A percentile compares a stretch with the other conserved stretches of the same genome.
Conservation (phyloP, 306 rosid species). For the Inga leiocalycina region DNA sequence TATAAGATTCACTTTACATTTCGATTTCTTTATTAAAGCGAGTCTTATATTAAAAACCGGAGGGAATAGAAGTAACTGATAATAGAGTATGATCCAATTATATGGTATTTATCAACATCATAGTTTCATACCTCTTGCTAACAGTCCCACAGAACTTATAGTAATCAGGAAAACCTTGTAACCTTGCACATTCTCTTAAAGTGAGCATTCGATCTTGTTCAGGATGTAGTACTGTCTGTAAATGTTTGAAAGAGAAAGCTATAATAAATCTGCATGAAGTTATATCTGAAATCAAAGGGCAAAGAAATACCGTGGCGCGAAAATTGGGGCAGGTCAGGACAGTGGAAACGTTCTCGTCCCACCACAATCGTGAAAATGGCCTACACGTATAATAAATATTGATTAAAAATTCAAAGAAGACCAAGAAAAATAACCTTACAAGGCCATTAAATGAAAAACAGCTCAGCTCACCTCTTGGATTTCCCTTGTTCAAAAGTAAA, state of each 20-base stretch:
- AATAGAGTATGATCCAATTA: neutral
- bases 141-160: constrained; percentile 73
- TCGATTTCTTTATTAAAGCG: too few species aligned
- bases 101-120: neutral
- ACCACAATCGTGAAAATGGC: constrained; percentile 95
- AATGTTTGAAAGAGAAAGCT: constrained; percentile 26
- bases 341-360: constrained; percentile 95
- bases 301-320: constrained; percentile 64
- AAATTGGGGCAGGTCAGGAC: constrained; percentile 73
- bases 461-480: constrained; percentile 69
- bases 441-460: constrained; percentile 14
- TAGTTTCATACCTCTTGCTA: constrained; percentile 64
- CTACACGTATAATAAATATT: constrained; percentile 38
- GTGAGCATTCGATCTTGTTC: constrained; percentile 85
- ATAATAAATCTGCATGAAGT: constrained; percentile 27
- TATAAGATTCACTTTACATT: too few species aligned
- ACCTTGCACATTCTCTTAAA: constrained; percentile 79
- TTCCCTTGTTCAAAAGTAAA: constrained; percentile 72
- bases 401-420: constrained; percentile 13
- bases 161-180: constrained; percentile 96
- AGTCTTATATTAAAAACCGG: too few species aligned
- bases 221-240: constrained; percentile 75
- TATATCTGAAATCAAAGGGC: constrained; percentile 30
- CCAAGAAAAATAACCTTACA: constrained; percentile 12
- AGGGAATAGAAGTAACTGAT: neutral